phyloP scores from a whole-genome alignment of 2,329 filamentous ascomycete genomes.

The Helminthosporium solani region DNA sequence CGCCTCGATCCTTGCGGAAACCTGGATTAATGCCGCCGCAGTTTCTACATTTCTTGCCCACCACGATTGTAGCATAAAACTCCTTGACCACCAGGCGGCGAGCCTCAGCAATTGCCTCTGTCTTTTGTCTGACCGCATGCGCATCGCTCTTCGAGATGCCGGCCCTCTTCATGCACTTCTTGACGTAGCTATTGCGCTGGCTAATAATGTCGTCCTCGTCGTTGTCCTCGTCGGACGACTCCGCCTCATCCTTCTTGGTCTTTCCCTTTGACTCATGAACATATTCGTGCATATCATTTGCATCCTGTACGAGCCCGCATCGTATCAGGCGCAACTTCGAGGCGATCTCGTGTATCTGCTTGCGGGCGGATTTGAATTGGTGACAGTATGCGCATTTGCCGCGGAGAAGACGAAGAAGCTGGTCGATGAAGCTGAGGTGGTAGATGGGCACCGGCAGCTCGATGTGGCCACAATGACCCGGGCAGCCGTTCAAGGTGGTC shows the following conservation, averaged over 20 bases:
- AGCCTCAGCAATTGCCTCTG: conserved; percentile 77
- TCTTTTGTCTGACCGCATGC: conserved; percentile 63
- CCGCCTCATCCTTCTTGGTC: conserved; percentile 41
- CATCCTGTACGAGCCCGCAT: conserved; percentile 75
- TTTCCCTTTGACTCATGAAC: conserved; percentile 46
- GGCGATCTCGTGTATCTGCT: conserved; percentile 72
- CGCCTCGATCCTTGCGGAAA: conserved; percentile 85
- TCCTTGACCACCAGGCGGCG: conserved; percentile 76
- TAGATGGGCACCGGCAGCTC: conserved; percentile 92
- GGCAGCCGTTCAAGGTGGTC: conserved; percentile 71
- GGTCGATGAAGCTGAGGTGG: conserved; percentile 95
- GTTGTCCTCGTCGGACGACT: conserved; percentile 62
- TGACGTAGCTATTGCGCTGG: conserved; percentile 68
- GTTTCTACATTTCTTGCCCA: conserved; percentile 67
- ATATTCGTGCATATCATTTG: conserved; percentile 51
- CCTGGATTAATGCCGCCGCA: conserved; percentile 60
- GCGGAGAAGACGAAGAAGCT: conserved; percentile 79
- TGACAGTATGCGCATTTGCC: conserved; percentile 91
- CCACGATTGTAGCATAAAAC: conserved; percentile 73
- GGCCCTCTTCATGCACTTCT: conserved; percentile 65
- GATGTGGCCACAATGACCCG: conserved; percentile 93
- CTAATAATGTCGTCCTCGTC: conserved; percentile 60
- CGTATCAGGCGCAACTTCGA: conserved; percentile 87
- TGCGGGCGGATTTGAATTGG: conserved; percentile 74
- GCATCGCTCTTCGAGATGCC: conserved; percentile 47